phyloP scores from a whole-genome alignment of 208 protist species.

The Endotrypanum monterogeii region DNA sequence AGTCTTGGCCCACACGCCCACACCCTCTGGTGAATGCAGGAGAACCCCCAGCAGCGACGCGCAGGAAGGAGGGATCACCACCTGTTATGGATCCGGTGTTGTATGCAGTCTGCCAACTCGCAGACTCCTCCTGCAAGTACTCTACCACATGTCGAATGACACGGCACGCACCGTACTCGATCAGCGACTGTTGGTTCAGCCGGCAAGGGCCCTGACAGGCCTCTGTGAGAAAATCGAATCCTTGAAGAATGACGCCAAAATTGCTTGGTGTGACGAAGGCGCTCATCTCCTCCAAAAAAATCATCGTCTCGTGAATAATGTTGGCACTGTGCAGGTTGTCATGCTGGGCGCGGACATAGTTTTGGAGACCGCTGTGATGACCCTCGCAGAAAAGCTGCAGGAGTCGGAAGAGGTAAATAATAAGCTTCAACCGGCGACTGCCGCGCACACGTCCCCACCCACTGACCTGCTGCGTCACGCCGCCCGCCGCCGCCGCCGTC shows the following conservation, averaged over 20 bases:
- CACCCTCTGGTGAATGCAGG: no score
- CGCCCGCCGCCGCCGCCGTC: constrained; percentile 3
- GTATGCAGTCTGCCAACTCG: no score
- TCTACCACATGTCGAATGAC: constrained; percentile 42
- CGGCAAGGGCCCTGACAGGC: constrained; percentile 92
- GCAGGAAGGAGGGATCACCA: no score
- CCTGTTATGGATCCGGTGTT: no score
- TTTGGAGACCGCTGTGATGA: constrained; percentile 86
- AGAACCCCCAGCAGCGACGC: no score
- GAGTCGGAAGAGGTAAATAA: constrained; percentile 77
- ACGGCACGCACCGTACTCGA: constrained; percentile 60
- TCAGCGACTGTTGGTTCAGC: constrained; percentile 80
- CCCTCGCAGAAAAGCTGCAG: constrained; percentile 94
- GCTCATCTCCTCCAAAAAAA: constrained; percentile 60
- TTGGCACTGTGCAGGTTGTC: constrained; percentile 86
- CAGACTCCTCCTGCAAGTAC: constrained; percentile 26
- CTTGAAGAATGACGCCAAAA: constrained; percentile 47
- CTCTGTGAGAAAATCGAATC: constrained; percentile 89
- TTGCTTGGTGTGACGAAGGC: constrained; percentile 55
- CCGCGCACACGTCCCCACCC: constrained; percentile 66
- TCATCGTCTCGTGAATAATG: constrained; percentile 79
- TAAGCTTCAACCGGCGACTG: constrained; percentile 44
- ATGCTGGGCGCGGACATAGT: constrained; percentile 87
- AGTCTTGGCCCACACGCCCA: constrained; percentile 16
- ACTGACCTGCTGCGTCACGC: constrained; percentile 19